These are phyloP conservation scores for Amphirosellinia nigrospora DNA, from an alignment of 495 filamentous ascomycete genomes.

Conservation along the genomic window DNA sequence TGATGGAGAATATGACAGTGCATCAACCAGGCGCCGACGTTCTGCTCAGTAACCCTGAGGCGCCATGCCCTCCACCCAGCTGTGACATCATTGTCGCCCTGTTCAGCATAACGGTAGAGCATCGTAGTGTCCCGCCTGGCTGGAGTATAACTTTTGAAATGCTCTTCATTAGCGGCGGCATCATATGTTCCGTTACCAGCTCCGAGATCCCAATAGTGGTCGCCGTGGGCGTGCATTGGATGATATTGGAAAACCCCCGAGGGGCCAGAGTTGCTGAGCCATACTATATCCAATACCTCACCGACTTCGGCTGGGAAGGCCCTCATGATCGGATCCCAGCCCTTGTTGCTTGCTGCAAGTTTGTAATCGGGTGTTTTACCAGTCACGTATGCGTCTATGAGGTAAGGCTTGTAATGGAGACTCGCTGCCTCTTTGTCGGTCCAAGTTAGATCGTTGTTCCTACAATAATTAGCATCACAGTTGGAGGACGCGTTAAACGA, in stretches of 20 bases:
- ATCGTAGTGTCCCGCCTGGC: conserved; percentile 62
- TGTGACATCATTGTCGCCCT: conserved; percentile 44
- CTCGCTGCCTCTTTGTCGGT: conserved; percentile 45
- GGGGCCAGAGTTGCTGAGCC: conserved; percentile 57
- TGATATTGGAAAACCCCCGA: conserved; percentile 60
- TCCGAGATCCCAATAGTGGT: conserved; percentile 65
- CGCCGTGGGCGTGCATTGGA: conserved; percentile 66
- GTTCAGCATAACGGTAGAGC: conserved; percentile 54
- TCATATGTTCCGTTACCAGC: conserved; percentile 63
- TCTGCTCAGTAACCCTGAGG: conserved; percentile 48
- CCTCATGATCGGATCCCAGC: conserved; percentile 58
- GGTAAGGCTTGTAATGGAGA: conserved; percentile 49
- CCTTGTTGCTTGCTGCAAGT: conserved; percentile 51
- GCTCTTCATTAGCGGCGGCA: conserved; percentile 56
- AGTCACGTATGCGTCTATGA: conserved; percentile 62
- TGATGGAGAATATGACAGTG: conserved; percentile 68
- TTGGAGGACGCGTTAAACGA: neutral
- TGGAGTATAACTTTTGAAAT: conserved; percentile 49
- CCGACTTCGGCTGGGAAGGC: conserved; percentile 61
- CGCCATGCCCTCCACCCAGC: conserved; percentile 67
- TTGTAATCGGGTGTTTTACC: conserved; percentile 50
- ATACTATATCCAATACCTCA: conserved; percentile 68
- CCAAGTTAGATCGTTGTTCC: conserved; percentile 58
- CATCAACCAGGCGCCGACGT: conserved; percentile 67
- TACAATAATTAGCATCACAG: conserved; percentile 16